Conservation (phyloP, 1,284 basidiomycete genomes). For the Pseudozyma sp. region DNA sequence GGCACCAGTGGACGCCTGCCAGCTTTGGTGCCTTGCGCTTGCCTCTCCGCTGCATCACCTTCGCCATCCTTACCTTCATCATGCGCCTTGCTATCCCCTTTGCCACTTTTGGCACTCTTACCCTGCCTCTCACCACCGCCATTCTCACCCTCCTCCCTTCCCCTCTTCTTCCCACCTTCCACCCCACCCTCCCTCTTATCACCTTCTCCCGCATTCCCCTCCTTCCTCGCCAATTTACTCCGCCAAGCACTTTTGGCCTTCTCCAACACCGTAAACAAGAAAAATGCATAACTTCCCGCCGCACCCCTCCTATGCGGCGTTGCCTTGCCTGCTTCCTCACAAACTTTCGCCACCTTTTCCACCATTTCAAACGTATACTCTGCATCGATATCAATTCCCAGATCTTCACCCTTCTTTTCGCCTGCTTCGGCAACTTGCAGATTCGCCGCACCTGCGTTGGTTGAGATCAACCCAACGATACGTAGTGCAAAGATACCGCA, state of each 20-base stretch:
- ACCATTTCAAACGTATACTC: slow-evolving; percentile 53
- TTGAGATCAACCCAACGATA: slow-evolving; percentile 40
- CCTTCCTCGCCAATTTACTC: slow-evolving; percentile 20
- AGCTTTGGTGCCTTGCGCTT: neutral
- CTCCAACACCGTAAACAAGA: slow-evolving; percentile 42
- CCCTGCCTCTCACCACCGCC: slow-evolving; percentile 6
- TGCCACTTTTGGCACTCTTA: slow-evolving; percentile 11
- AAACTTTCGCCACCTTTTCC: slow-evolving; percentile 40
- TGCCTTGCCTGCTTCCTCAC: slow-evolving; percentile 49
- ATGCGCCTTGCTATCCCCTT: neutral
- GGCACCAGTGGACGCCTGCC: neutral
- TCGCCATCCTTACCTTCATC: neutral
- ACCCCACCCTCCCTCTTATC: neutral
- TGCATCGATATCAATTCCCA: slow-evolving; percentile 41
- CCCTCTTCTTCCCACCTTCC: slow-evolving; percentile 14
- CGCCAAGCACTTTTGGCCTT: slow-evolving; percentile 41
- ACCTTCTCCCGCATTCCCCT: neutral
- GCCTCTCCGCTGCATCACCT: neutral
- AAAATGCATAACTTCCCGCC: slow-evolving; percentile 51
- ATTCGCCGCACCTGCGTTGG: slow-evolving; percentile 11
- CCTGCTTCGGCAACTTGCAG: slow-evolving; percentile 13
- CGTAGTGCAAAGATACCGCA: slow-evolving; percentile 55
- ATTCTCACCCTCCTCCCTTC: slow-evolving; percentile 3
- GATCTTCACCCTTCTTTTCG: slow-evolving; percentile 18
- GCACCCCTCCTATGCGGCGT: slow-evolving; percentile 48